phyloP scores from a whole-genome alignment of 1,284 basidiomycete genomes.

The Ceratobasidium sp. region DNA sequence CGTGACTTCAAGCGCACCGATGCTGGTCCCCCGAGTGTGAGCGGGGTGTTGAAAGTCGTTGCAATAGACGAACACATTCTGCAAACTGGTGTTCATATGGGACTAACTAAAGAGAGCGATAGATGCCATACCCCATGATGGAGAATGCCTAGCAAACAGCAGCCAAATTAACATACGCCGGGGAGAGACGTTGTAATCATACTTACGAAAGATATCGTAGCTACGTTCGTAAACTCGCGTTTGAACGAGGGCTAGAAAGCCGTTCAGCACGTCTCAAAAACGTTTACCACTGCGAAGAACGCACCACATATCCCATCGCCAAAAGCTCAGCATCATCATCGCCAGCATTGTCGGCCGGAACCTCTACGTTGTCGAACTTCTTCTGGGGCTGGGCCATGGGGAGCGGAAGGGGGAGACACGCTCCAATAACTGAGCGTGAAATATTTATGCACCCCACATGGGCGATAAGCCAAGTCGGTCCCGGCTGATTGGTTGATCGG shows the following conservation, averaged over 20 bases:
- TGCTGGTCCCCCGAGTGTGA: conserved; percentile 76
- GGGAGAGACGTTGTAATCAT: conserved; percentile 6
- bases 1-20: conserved; percentile 56
- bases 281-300: not conserved
- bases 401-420: not conserved
- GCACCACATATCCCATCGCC: conserved; percentile 66
- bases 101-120: not conserved
- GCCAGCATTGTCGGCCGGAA: conserved; percentile 22
- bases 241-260: conserved; percentile 68
- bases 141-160: conserved; percentile 60
- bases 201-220: conserved; percentile 60
- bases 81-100: conserved; percentile 47
- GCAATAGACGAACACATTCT: conserved; percentile 81
- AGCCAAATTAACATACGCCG: not conserved
- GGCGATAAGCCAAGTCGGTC: conserved; percentile 25
- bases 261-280: not conserved
- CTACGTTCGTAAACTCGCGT: conserved; percentile 81
- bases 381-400: not conserved
- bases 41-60: conserved; percentile 81
- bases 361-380: conserved; percentile 1
- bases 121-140: conserved; percentile 64
- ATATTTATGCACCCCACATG: conserved; percentile 34
- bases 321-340: conserved; percentile 72
- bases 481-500: conserved; percentile 9
- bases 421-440: conserved; percentile 6